A percentile compares a stretch with the other conserved stretches of the same genome.
phyloP scores from a whole-genome alignment of 148 eudicot genomes.

The Amaranthus palmeri region DNA sequence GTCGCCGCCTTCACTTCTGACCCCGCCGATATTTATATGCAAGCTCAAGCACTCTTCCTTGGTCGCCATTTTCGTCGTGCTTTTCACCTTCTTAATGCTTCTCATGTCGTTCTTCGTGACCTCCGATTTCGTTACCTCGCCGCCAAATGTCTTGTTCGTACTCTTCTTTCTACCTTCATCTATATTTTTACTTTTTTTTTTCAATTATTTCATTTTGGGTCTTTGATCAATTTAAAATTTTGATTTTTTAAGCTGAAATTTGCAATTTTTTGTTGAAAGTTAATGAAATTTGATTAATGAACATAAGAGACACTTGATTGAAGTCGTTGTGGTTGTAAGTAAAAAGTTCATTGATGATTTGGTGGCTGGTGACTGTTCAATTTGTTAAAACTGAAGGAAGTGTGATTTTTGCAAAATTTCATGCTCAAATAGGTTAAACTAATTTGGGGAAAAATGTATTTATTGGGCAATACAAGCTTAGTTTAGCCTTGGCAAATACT shows the following conservation, averaged over 20 bases:
- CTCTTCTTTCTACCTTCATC: not conserved
- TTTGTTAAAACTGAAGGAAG: too few species aligned
- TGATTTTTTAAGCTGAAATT: too few species aligned
- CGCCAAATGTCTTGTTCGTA: slow-evolving; percentile 86
- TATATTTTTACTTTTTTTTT: not conserved
- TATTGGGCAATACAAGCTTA: not conserved
- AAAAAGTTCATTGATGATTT: too few species aligned
- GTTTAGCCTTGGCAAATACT: not conserved
- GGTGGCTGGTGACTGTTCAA: too few species aligned
- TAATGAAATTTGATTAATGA: too few species aligned
- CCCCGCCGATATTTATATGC: slow-evolving; percentile 91
- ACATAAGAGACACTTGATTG: too few species aligned
- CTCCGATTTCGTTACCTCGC: slow-evolving; percentile 96
- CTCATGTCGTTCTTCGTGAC: slow-evolving; percentile 78
- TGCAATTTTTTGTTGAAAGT: too few species aligned
- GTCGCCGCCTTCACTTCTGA: slow-evolving; percentile 83
- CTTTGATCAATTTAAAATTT: too few species aligned
- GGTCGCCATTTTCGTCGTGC: slow-evolving; percentile 96
- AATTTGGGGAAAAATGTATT: too few species aligned
- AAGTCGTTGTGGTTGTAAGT: too few species aligned
- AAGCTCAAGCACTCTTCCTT: slow-evolving; percentile 85
- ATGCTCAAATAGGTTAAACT: too few species aligned
- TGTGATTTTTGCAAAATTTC: too few species aligned
- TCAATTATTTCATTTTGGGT: not conserved
- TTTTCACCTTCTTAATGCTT: slow-evolving; percentile 89